These are phyloP conservation scores for Epicoccum nigrum DNA, from an alignment of 2,329 filamentous ascomycete genomes.

Conservation along the genomic window DNA sequence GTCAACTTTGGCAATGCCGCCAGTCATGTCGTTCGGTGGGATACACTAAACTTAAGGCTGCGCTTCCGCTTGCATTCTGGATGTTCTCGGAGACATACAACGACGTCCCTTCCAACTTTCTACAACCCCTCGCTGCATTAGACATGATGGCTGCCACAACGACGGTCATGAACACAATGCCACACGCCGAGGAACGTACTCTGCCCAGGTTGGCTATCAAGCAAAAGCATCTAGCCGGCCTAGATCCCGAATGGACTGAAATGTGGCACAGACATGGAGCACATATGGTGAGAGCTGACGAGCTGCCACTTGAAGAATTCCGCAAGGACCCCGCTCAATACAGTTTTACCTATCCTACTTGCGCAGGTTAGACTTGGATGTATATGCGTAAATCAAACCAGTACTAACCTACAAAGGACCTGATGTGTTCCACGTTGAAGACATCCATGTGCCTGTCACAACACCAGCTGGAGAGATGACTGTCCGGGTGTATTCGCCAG, in stretches of 20 bases:
- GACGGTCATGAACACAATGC: too few species aligned
- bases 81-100: too few species aligned
- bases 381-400: neutral
- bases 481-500: slow-evolving; percentile 16
- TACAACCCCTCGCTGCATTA: too few species aligned
- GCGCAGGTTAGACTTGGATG: slow-evolving; percentile 6
- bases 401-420: slow-evolving; percentile 7
- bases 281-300: slow-evolving; percentile 20
- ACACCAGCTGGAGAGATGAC: slow-evolving; percentile 11
- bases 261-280: slow-evolving; percentile 20
- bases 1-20: neutral
- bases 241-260: slow-evolving; percentile 21
- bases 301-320: slow-evolving; percentile 20
- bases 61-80: too few species aligned
- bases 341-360: slow-evolving; percentile 24
- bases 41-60: too few species aligned
- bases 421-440: slow-evolving; percentile 16
- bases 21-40: too few species aligned
- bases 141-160: too few species aligned
- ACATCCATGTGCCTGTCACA: slow-evolving; percentile 12
- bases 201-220: slow-evolving; percentile 6
- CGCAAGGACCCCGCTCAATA: slow-evolving; percentile 16
- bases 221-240: slow-evolving; percentile 11
- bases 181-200: neutral
- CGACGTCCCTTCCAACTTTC: too few species aligned